Evolutionary conservation across 805 yeast species (phyloP).

Genomic region (Myxozyma mucilagina): DNA sequence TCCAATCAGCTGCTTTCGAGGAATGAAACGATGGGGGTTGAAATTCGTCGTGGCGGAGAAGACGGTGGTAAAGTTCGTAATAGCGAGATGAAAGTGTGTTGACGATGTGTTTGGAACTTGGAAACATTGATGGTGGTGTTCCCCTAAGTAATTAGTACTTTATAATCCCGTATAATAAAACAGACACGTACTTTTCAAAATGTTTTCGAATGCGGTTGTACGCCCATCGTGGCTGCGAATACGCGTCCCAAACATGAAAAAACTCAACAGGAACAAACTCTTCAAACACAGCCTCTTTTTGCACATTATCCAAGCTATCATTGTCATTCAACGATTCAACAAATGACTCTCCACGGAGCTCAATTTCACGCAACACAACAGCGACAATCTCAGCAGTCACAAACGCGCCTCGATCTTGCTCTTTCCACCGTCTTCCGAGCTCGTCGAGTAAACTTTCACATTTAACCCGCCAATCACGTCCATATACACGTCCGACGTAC

Average conservation of each 20-base stretch:
- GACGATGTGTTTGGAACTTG: constrained; percentile 52
- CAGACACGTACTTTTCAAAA: constrained; percentile 27
- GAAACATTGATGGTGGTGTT: constrained; percentile 15
- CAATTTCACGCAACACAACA: constrained; percentile 63
- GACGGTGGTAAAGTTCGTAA: constrained; percentile 64
- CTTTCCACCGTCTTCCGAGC: constrained; percentile 81
- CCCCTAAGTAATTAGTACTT: constrained; percentile 6
- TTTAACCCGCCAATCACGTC: constrained; percentile 80
- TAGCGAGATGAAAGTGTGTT: constrained; percentile 40
- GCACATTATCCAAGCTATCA: constrained; percentile 2
- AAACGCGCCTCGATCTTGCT: constrained; percentile 83
- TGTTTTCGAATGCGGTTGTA: constrained; percentile 58
- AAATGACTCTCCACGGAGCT: constrained; percentile 37
- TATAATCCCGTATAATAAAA: neutral
- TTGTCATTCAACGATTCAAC: neutral
- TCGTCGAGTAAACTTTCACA: constrained; percentile 70
- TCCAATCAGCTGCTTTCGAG: constrained; percentile 32
- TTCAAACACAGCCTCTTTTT: constrained; percentile 27
- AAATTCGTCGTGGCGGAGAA: constrained; percentile 73
- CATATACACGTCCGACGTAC: constrained; percentile 73
- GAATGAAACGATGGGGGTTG: constrained; percentile 52
- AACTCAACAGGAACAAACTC: constrained; percentile 48
- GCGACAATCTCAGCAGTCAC: constrained; percentile 72
- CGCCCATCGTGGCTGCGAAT: constrained; percentile 60
- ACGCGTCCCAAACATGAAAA: constrained; percentile 64